A percentile compares a stretch with the other conserved stretches of the same genome.
Conservation (phyloP, 352 stramenopile species). For the Pythium dissotocum region DNA sequence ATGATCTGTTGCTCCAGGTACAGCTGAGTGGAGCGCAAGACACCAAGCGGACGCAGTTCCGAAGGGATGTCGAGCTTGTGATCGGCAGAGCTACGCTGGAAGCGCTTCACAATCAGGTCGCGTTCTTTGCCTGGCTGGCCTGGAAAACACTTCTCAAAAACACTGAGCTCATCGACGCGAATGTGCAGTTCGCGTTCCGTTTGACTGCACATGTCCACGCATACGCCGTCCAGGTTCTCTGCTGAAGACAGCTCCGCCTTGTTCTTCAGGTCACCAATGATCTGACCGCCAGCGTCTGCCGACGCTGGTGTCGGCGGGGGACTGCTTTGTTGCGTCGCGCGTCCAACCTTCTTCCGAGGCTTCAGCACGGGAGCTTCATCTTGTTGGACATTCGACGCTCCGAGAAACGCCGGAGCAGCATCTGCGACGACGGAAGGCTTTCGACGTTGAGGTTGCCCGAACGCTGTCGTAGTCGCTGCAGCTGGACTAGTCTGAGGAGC, state of each 20-base stretch:
- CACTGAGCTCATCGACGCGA: slow-evolving; percentile 81
- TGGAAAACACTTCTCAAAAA: slow-evolving; percentile 85
- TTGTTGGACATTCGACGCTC: background rate
- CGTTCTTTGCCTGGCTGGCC: slow-evolving; percentile 53
- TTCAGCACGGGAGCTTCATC: slow-evolving; percentile 9
- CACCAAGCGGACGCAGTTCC: slow-evolving; percentile 76
- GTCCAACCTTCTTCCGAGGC: slow-evolving; percentile 19
- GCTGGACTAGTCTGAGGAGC: background rate
- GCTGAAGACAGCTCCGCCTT: slow-evolving; percentile 67
- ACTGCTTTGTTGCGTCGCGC: slow-evolving; percentile 18
- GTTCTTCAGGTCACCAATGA: slow-evolving; percentile 35
- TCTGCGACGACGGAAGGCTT: background rate
- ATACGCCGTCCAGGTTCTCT: slow-evolving; percentile 71
- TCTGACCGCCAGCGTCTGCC: background rate
- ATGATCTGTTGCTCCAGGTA: slow-evolving; percentile 88
- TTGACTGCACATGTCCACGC: slow-evolving; percentile 85
- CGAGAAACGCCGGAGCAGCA: background rate
- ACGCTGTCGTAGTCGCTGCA: slow-evolving; percentile 2
- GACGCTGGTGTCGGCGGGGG: slow-evolving; percentile 15
- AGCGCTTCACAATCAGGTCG: slow-evolving; percentile 85
- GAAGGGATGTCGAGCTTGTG: slow-evolving; percentile 85
- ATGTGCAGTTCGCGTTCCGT: slow-evolving; percentile 83
- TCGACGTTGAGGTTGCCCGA: slow-evolving; percentile 8
- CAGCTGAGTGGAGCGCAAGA: slow-evolving; percentile 76
- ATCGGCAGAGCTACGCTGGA: slow-evolving; percentile 84